Evolutionary conservation across 2,329 filamentous ascomycete species (phyloP).

Genomic region (Epichloe sibirici): DNA sequence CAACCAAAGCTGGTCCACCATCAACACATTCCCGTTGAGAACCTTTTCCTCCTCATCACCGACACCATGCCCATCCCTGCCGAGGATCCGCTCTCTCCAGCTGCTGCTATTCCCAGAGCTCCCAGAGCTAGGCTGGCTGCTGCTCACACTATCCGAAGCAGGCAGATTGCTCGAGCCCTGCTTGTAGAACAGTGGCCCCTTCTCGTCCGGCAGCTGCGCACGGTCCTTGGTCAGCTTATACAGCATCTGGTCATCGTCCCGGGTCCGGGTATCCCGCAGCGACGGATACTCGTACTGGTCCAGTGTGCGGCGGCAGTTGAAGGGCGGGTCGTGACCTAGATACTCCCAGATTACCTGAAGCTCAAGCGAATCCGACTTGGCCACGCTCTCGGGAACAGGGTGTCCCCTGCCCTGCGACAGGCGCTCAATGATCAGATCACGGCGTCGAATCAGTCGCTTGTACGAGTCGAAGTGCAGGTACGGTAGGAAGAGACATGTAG

Average conservation of each 20-base stretch:
- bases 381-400: constrained; percentile 42
- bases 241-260: constrained; percentile 56
- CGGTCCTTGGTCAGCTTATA: constrained; percentile 50
- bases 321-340: constrained; percentile 45
- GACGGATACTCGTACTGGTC: constrained; percentile 54
- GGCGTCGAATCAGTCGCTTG: constrained; percentile 40
- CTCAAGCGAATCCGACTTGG: constrained; percentile 42
- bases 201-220: constrained; percentile 10
- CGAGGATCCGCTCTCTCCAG: constrained; percentile 15
- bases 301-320: constrained; percentile 49
- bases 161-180: constrained; percentile 19
- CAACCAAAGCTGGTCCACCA: constrained; percentile 56
- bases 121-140: constrained; percentile 12
- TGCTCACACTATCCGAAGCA: constrained; percentile 14
- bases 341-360: constrained; percentile 51
- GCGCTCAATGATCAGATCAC: constrained; percentile 40
- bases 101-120: constrained; percentile 11
- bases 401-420: constrained; percentile 40
- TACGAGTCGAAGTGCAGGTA: constrained; percentile 57
- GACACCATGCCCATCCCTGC: constrained; percentile 9
- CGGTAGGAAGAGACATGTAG: constrained; percentile 41
- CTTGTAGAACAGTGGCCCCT: constrained; percentile 13
- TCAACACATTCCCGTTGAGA: constrained; percentile 45
- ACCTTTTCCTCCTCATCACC: constrained; percentile 25
- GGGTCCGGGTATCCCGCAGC: constrained; percentile 43